A percentile compares a stretch with the other conserved stretches of the same genome.
Conservation (phyloP, 1,284 basidiomycete species). For the Irpex sp. region DNA sequence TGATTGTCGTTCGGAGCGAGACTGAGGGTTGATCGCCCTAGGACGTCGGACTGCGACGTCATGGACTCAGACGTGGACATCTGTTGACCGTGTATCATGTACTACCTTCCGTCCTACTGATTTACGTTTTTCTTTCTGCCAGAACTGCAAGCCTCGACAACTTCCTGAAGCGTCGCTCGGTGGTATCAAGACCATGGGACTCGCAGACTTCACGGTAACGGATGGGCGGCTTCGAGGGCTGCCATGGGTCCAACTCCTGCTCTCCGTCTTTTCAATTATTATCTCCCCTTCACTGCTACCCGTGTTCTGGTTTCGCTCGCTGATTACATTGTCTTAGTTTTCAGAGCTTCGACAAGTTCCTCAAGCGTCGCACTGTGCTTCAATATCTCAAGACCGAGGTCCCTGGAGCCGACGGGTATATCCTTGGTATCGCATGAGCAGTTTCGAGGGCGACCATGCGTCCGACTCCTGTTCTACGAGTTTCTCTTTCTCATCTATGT, state of each 20-base stretch:
- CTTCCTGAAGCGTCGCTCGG: too few relatives aligned
- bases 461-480: neutral
- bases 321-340: neutral
- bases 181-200: too few relatives aligned
- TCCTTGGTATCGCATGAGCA: neutral
- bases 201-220: neutral
- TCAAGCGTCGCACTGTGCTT: neutral
- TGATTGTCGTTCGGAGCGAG: neutral
- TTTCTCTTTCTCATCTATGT: neutral
- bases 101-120: neutral
- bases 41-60: neutral
- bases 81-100: neutral
- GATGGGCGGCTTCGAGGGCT: neutral
- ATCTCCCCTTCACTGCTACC: neutral
- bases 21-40: neutral
- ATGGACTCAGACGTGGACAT: neutral
- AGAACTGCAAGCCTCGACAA: too few relatives aligned
- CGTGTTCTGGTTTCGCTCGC: neutral
- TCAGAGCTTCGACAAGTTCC: neutral
- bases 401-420: neutral
- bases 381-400: neutral
- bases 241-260: neutral
- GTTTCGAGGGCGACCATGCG: neutral
- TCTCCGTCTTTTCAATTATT: neutral
- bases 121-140: too few relatives aligned